Percentiles rank a stretch among this genome's conserved stretches.
Conservation (phyloP, 164 flowering plant genomes). For the Tinospora cordifolia region DNA sequence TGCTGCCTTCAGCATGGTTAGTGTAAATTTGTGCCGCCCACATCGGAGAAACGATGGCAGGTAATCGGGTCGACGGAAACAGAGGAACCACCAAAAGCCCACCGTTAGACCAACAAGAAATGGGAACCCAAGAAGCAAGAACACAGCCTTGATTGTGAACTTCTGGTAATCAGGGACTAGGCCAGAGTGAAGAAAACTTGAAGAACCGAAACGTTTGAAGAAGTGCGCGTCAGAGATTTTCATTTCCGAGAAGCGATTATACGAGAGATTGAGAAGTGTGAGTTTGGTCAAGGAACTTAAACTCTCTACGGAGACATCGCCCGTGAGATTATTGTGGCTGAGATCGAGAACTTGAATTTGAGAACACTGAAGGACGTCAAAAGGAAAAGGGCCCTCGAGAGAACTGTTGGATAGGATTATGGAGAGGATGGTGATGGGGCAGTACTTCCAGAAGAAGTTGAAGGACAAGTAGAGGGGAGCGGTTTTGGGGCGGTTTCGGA, state of each 20-base stretch:
- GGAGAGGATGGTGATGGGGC: conserved; percentile 37
- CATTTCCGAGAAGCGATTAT: conserved; percentile 39
- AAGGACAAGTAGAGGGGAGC: conserved; percentile 55
- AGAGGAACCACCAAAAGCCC: conserved; percentile 30
- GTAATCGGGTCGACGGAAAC: conserved; percentile 40
- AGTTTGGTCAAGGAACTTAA: conserved; percentile 35
- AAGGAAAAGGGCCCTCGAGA: conserved; percentile 42
- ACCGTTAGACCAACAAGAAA: conserved; percentile 22
- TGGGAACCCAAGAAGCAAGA: conserved; percentile 34
- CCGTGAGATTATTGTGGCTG: conserved; percentile 39
- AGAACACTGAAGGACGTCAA: conserved; percentile 35
- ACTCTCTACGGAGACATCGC: conserved; percentile 35
- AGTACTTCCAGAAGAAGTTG: conserved; percentile 60
- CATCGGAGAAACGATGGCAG: conserved; percentile 20
- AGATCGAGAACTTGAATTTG: conserved; percentile 51
- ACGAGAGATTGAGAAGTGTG: conserved; percentile 44
- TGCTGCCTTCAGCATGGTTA: conserved; percentile 39
- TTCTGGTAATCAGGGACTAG: conserved; percentile 26
- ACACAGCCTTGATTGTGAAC: conserved; percentile 24
- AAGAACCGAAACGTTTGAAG: conserved; percentile 34
- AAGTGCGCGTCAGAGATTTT: conserved; percentile 33
- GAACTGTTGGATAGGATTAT: conserved; percentile 48
- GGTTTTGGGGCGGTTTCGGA: conserved; percentile 31
- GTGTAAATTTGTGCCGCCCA: conserved; percentile 28
- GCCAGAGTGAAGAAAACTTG: conserved; percentile 49